These are phyloP conservation scores for Phoma sp. DNA, from an alignment of 2,329 filamentous ascomycete species.

Conservation along the genomic window DNA sequence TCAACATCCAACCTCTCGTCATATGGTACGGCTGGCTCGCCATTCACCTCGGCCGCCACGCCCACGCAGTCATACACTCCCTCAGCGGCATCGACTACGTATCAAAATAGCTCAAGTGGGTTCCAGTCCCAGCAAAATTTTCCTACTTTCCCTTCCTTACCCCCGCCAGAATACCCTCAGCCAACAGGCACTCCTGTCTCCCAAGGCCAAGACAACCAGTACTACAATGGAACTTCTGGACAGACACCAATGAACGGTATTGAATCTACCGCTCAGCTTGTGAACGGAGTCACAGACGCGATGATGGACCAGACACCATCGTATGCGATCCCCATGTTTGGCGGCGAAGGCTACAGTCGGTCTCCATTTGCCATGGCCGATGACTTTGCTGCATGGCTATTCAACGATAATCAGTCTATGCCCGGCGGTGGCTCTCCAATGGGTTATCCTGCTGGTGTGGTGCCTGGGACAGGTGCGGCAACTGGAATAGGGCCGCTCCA, in stretches of 20 bases:
- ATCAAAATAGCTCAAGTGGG: slow-evolving; percentile 43
- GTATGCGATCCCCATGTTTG: slow-evolving; percentile 84
- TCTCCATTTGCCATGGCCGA: slow-evolving; percentile 88
- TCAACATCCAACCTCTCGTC: slow-evolving; percentile 45
- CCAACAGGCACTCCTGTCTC: slow-evolving; percentile 45
- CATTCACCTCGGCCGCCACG: slow-evolving; percentile 46
- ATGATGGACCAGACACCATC: slow-evolving; percentile 55
- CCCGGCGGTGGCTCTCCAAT: slow-evolving; percentile 47
- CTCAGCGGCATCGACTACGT: slow-evolving; percentile 52
- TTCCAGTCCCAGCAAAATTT: slow-evolving; percentile 69
- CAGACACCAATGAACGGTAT: slow-evolving; percentile 47
- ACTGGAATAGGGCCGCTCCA: slow-evolving; percentile 53
- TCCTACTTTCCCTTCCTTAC: slow-evolving; percentile 64
- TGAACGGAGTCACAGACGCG: slow-evolving; percentile 46
- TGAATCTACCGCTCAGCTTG: slow-evolving; percentile 45
- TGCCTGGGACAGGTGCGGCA: slow-evolving; percentile 48
- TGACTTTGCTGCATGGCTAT: slow-evolving; percentile 84
- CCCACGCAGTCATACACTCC: slow-evolving; percentile 54
- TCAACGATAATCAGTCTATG: slow-evolving; percentile 68
- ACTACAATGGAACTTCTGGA: slow-evolving; percentile 45
- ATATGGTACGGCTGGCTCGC: slow-evolving; percentile 41
- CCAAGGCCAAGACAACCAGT: slow-evolving; percentile 43
- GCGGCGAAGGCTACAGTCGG: slow-evolving; percentile 79
- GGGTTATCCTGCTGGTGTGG: slow-evolving; percentile 38
- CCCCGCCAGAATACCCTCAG: slow-evolving; percentile 61